phyloP scores from a whole-genome alignment of 192 early-diverging fungal species.

The Lunasporangiospora selenospora region DNA sequence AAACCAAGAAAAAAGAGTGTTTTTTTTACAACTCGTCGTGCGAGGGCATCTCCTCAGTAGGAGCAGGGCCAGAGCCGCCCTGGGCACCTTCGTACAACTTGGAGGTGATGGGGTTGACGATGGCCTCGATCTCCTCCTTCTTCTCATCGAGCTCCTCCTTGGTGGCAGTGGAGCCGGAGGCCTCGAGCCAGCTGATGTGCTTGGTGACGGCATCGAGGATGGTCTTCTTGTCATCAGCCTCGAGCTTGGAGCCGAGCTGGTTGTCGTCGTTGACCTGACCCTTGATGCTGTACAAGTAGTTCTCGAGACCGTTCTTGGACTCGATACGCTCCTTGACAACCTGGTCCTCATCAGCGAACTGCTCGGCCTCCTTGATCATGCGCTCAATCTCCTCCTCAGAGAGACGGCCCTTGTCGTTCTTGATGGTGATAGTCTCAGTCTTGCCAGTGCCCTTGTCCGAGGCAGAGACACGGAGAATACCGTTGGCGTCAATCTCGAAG shows the following conservation, averaged over 20 bases:
- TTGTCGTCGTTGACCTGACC: conserved; percentile 85
- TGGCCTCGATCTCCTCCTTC: conserved; percentile 90
- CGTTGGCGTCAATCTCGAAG: conserved; percentile 95
- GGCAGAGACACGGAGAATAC: conserved; percentile 93
- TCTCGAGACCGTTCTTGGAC: conserved; percentile 90
- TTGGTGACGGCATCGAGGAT: conserved; percentile 82
- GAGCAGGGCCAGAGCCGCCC: conserved; percentile 64
- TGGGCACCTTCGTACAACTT: conserved; percentile 82
- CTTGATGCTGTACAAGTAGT: conserved; percentile 92
- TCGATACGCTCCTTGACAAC: conserved; percentile 85
- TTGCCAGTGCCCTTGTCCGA: conserved; percentile 97
- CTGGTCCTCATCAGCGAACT: conserved; percentile 90
- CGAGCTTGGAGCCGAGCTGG: conserved; percentile 85
- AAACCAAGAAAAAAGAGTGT: conserved; percentile 9
- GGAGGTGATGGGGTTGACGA: conserved; percentile 94
- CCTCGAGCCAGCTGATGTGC: conserved; percentile 79
- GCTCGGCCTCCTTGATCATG: conserved; percentile 96
- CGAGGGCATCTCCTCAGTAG: conserved; percentile 59
- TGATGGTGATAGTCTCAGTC: conserved; percentile 96
- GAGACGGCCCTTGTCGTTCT: conserved; percentile 96
- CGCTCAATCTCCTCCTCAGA: conserved; percentile 96
- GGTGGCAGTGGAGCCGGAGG: conserved; percentile 78
- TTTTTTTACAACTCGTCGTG: conserved; percentile 75
- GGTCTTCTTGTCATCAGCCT: conserved; percentile 88
- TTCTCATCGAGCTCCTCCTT: conserved; percentile 99